Base-by-base conservation (phyloP, 345 rosid species). In the Firmiana major region DNA sequence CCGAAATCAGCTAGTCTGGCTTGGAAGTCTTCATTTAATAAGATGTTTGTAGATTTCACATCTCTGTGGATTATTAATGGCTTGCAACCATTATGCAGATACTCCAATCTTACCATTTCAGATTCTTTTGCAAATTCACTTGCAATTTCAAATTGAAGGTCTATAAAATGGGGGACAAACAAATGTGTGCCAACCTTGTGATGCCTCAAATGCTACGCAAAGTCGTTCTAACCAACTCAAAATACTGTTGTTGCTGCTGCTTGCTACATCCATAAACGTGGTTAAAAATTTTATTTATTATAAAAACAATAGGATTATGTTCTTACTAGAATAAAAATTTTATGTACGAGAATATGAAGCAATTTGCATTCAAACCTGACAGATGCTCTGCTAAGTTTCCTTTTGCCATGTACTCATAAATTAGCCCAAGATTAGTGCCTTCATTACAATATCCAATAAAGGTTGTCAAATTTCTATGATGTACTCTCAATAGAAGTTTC, bases 1-100 rank as follows among this genome's bases (percentile, higher is more conserved):
- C 92, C 92, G 76, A 90, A 90, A 68, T 90, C 92, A 0, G 92
- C 83, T 59, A 90, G 76, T 64, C 87, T 90, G 4, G 94, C 92
- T 69, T 80, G 79, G 60, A 46, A 81, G 60, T 71, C 81, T n/a
- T 84, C 87, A 75, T 81, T 79, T 79, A 87, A 63, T 64, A 89
- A 85, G 45, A 89, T 89, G 72, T 87, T 89, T 1, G 89, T 82
- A 6, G 86, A 65, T 77, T 87, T 87, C 40, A 89, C 86, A 83
- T 89, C 92, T 73, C 90, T 82, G 8, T 87, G 89, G 58, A 90
- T 78, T 75, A 90, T 85, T 1, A 88, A 87, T 45, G 92, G 94
- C 68, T 64, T 87, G 81, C 91, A 87, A 24, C 91, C 94, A 48
- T 84, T 74, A 53, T 90, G 94, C 45, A 84, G 69, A 79, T 81